Evolutionary conservation across 192 early-diverging fungal genomes (phyloP).

Genomic region (Rhizophagus clarus): DNA sequence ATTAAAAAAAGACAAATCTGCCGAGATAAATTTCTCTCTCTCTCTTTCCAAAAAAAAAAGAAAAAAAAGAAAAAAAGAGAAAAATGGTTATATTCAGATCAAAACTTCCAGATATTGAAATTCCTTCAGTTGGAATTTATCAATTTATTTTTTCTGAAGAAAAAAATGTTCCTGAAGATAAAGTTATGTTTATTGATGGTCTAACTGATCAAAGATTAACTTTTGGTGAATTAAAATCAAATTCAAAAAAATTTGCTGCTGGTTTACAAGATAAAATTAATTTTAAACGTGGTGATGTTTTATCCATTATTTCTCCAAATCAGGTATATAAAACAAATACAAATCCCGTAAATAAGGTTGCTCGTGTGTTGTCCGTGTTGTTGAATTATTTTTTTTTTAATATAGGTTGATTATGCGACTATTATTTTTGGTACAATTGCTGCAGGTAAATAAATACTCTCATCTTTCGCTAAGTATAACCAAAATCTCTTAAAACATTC

Average conservation of each 20-base stretch:
- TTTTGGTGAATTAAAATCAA: conserved; percentile 44
- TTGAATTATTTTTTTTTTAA: neutral
- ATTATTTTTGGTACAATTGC: conserved; percentile 42
- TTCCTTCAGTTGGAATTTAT: conserved; percentile 49
- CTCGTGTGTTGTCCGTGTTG: too few species aligned
- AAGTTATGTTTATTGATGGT: conserved; percentile 51
- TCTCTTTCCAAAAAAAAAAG: too few species aligned
- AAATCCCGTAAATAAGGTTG: too few species aligned
- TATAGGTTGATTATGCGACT: conserved; percentile 39
- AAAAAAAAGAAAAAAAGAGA: neutral
- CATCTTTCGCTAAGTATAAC: neutral
- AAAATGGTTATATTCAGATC: conserved; percentile 40
- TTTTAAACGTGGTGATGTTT: conserved; percentile 68
- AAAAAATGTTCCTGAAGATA: conserved; percentile 40
- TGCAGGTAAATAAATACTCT: conserved; percentile 30
- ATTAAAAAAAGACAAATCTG: too few species aligned
- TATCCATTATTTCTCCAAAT: conserved; percentile 78
- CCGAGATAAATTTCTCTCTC: too few species aligned
- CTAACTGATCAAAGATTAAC: conserved; percentile 38
- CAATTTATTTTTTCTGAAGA: conserved; percentile 45
- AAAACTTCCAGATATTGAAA: conserved; percentile 37
- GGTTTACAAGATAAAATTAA: conserved; percentile 56
- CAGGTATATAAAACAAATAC: conserved; percentile 35
- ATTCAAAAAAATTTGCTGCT: conserved; percentile 41
- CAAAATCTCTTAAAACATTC: neutral